Base-by-base conservation (phyloP, 208 protist genomes). In the Porcisia hertigi region DNA sequence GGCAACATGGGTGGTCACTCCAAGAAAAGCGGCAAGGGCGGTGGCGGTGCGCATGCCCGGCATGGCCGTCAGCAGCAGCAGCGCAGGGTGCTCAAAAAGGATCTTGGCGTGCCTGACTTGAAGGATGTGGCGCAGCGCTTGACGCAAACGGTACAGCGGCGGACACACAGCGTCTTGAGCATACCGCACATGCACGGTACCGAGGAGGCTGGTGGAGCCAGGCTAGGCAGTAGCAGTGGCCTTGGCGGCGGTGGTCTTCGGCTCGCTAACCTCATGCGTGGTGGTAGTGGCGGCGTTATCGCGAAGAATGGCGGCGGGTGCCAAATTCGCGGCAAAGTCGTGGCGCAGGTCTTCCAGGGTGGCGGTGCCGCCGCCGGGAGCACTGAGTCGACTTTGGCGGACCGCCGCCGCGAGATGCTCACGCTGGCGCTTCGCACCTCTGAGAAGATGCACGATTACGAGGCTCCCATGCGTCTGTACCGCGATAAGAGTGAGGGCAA, bases 1-100 rank as follows among this genome's bases (percentile, higher is more conserved):
- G 6, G n/a, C 12, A 41, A 18, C n/a, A 97, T 97, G 93, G 93
- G 93, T 23, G 88, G 93, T 23, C 93, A 97, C 79, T 94, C 93
- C 1, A 97, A 97, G 81, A 95, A 97, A 73, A 86, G 86, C 60
- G 91, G 93, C 25, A 89, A 85, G 54, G 93, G 93, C 59, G 91
- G 88, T 60, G 92, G 90, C 55, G 88, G 89, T 39, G 82, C 84
- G 62, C 79, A 83, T 55, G 75, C 84, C 9, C 79, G 77, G 41
- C 60, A 72, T 49, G 53, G 71, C 58, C 69, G 74, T 66, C 65
- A 88, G 80, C 81, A 79, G 63, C 53, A 76, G 59, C 69, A 72
- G 36, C 80, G 63, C 18, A 96, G 94, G 73, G 86, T 83, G 58
- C 69, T 96, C 39, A 87, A 84, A 54, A 93, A 92, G 71, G 92